Percentiles rank a stretch among this genome's conserved stretches.
Evolutionary conservation across 495 filamentous ascomycete species (phyloP).

Genomic region (Darksidea phi): DNA sequence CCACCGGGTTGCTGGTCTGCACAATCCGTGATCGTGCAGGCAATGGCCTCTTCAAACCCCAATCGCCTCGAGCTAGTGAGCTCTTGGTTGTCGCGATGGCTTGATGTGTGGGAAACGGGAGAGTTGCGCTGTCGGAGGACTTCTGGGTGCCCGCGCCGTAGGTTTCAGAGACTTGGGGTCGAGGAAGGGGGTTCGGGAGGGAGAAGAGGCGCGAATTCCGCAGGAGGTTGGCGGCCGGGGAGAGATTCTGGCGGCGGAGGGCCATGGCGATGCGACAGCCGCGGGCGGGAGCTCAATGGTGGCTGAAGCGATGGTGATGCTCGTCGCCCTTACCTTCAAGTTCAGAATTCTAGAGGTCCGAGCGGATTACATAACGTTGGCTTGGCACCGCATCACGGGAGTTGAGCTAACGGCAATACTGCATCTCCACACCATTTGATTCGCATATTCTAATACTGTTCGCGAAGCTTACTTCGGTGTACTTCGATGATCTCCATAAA

Average conservation of each 20-base stretch:
- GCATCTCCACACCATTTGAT: no score
- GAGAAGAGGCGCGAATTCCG: constrained; percentile 66
- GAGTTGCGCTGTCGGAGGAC: constrained; percentile 66
- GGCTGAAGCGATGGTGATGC: constrained; percentile 25
- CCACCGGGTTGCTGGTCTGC: constrained; percentile 64
- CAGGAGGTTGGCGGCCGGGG: constrained; percentile 64
- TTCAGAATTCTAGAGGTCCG: constrained; percentile 1
- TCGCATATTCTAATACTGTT: no score
- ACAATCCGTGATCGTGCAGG: constrained; percentile 68
- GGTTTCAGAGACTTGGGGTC: constrained; percentile 44
- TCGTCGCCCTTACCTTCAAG: not conserved
- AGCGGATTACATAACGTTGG: not conserved
- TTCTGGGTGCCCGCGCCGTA: constrained; percentile 6
- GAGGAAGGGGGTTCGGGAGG: constrained; percentile 56
- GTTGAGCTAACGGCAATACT: no score
- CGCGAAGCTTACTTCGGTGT: no score
- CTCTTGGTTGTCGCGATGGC: constrained; percentile 75
- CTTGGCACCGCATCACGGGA: not conserved
- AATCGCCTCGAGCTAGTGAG: constrained; percentile 79
- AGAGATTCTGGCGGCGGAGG: constrained; percentile 40
- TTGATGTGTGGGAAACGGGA: constrained; percentile 76
- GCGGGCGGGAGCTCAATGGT: constrained; percentile 20
- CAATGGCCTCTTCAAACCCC: constrained; percentile 87
- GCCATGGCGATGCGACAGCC: constrained; percentile 31
- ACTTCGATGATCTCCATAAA: no score